Conservation (phyloP, 2,329 filamentous ascomycete genomes). For the Aureobasidium melanogenum region DNA sequence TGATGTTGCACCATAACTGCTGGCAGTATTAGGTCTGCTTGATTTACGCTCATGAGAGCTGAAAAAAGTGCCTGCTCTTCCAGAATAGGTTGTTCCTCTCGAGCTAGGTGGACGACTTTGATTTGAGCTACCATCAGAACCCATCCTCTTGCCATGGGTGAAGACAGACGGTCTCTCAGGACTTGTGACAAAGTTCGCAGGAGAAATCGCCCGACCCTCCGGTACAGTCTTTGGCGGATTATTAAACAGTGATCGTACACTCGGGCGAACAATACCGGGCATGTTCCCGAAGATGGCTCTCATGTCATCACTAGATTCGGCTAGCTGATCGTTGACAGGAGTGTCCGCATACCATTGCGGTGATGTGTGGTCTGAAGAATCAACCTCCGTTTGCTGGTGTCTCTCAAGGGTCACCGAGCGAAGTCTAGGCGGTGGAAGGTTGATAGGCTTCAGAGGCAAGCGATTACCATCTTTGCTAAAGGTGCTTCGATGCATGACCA, state of each 20-base stretch:
- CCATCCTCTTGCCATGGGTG: not conserved
- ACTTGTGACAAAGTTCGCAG: constrained; percentile 16
- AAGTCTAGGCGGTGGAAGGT: constrained; percentile 1
- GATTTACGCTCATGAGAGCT: not conserved
- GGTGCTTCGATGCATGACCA: constrained; percentile 4
- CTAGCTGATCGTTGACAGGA: constrained; percentile 21
- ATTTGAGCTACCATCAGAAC: not conserved
- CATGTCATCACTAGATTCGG: constrained; percentile 15
- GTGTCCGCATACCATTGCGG: constrained; percentile 17
- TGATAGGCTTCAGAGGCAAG: not conserved
- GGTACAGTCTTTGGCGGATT: constrained; percentile 26
- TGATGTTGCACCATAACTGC: constrained; percentile 26
- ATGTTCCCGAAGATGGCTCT: constrained; percentile 21
- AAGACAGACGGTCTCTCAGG: not conserved
- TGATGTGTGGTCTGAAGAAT: not conserved
- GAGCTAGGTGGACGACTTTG: not conserved
- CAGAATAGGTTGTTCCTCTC: not conserved
- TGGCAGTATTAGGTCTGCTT: constrained; percentile 46
- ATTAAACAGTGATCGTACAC: constrained; percentile 6
- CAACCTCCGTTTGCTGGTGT: not conserved
- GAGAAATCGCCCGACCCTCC: constrained; percentile 27
- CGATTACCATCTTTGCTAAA: constrained; percentile 11
- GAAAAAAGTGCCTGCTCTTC: not conserved
- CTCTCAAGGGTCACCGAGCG: not conserved
- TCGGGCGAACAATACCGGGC: constrained; percentile 14